These are phyloP conservation scores for Penicillium expansum DNA, from an alignment of 2,329 filamentous ascomycete species.

Conservation along the genomic window DNA sequence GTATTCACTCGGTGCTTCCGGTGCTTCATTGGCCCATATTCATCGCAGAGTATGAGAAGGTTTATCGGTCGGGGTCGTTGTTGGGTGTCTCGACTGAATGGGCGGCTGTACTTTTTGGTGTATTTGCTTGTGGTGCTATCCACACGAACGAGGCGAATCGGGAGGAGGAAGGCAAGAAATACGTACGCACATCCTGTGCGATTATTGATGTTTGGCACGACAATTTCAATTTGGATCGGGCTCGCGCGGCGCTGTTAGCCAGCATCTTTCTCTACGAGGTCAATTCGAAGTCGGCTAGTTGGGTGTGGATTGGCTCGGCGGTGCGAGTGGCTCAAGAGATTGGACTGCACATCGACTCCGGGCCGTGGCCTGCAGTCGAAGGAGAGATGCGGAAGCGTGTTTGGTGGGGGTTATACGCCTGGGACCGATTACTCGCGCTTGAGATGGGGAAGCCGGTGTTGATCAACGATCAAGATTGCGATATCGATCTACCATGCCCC, in stretches of 20 bases:
- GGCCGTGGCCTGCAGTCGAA: slow-evolving; percentile 71
- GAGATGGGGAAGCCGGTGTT: slow-evolving; percentile 77
- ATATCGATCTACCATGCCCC: slow-evolving; percentile 73
- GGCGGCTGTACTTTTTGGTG: slow-evolving; percentile 75
- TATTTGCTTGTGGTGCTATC: slow-evolving; percentile 78
- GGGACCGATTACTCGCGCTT: slow-evolving; percentile 75
- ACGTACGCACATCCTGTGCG: slow-evolving; percentile 67
- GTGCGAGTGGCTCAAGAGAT: slow-evolving; percentile 80
- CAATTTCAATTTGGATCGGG: slow-evolving; percentile 71
- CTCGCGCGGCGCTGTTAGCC: slow-evolving; percentile 67
- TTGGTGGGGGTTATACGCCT: slow-evolving; percentile 92
- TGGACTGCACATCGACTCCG: slow-evolving; percentile 72
- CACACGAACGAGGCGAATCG: slow-evolving; percentile 61
- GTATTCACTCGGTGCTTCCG: slow-evolving; percentile 76
- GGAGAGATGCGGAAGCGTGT: slow-evolving; percentile 80
- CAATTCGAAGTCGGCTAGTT: slow-evolving; percentile 81
- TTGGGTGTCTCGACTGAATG: slow-evolving; percentile 65
- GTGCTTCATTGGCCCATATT: slow-evolving; percentile 88
- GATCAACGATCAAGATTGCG: slow-evolving; percentile 86
- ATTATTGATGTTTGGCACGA: slow-evolving; percentile 80
- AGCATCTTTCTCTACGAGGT: slow-evolving; percentile 80
- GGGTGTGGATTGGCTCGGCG: slow-evolving; percentile 78
- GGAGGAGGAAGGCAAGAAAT: slow-evolving; percentile 59
- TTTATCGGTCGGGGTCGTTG: slow-evolving; percentile 67
- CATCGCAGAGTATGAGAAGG: slow-evolving; percentile 67